Percentiles rank a stretch among this genome's conserved stretches.
Evolutionary conservation across 1,284 basidiomycete species (phyloP).

Genomic region (Moesziomyces sp.): DNA sequence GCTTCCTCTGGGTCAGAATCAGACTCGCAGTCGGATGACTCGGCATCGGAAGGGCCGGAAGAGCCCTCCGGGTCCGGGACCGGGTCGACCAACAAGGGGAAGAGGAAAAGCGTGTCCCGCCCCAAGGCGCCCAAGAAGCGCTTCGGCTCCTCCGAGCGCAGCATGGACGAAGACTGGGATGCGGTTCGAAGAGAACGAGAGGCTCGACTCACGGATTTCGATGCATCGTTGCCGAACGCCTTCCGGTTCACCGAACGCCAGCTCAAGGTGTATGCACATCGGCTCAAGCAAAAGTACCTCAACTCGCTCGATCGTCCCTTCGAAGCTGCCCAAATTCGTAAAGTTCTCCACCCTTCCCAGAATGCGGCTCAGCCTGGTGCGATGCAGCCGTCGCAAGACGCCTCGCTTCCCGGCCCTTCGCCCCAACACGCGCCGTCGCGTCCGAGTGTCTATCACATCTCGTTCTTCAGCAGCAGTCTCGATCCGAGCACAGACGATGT

Average conservation of each 20-base stretch:
- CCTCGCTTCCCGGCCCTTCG: background rate
- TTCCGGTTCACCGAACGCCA: constrained; percentile 34
- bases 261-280: constrained; percentile 29
- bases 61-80: constrained; percentile 6
- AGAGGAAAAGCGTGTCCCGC: constrained; percentile 6
- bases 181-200: constrained; percentile 27
- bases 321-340: constrained; percentile 12
- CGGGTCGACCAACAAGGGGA: constrained; percentile 6
- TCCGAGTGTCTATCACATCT: constrained; percentile 20
- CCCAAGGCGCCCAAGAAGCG: constrained; percentile 3
- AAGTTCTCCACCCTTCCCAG: constrained; percentile 3
- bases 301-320: constrained; percentile 46
- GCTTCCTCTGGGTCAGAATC: constrained; percentile 10
- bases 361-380: background rate
- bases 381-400: background rate
- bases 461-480: constrained; percentile 32
- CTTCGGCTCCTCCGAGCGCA: constrained; percentile 4
- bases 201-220: constrained; percentile 13
- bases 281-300: constrained; percentile 34
- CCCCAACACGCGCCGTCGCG: background rate
- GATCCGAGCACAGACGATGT: constrained; percentile 12
- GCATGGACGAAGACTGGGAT: constrained; percentile 14
- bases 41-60: constrained; percentile 7
- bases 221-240: constrained; percentile 26
- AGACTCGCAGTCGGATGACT: constrained; percentile 18